Evolutionary conservation across 805 yeast species (phyloP), one percentile per base, ranked within the genome.

Genomic region (Metschnikowia rubicola): DNA sequence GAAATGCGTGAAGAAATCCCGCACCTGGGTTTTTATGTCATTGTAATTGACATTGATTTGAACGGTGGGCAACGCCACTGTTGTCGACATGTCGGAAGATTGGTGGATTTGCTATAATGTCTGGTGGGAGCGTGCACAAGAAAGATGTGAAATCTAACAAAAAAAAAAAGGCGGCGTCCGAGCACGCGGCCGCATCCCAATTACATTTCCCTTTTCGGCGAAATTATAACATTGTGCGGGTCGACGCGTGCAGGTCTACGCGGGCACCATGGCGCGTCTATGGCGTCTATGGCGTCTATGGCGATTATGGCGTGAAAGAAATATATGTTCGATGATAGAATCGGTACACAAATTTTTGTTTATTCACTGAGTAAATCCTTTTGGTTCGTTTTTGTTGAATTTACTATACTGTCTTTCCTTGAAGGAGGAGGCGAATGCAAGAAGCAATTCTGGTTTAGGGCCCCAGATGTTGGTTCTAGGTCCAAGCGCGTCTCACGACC

Each of bases 11-110:
- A 90, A 65, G 66, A 90, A 90, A 51, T 83, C 86, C 51, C 74
- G 72, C 40, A 86, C 77, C 28, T 78, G 70, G 17, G 74, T 74
- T 44, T 76, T 72, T 55, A 88, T 74, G 39, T 80, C 84, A 40
- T 75, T 75, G 65, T 90, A 91, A 68, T 90, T 88, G 64, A 88
- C 79, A 51, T 84, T 79, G 47, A 87, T 67, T 60, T 81, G 84
- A 55, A 85, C 76, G 28, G 89, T 73, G 30, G 90, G 91, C 51
- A 84, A 66, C 34, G 75, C 61, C 38, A 53, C 50, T n/a, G 63
- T 51, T 13, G 62, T 49, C 13, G 64, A 56, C 62, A 60, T 44
- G 7, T 10, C 13, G 4, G 7, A 21, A 21, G 26, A 21, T 13
- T 13, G 19, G 37, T 13, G 15, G 11, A 34, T 21, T 21, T 21